Evolutionary conservation across 1,139 yeast species (phyloP).

Genomic region (Protomyces inundatus): DNA sequence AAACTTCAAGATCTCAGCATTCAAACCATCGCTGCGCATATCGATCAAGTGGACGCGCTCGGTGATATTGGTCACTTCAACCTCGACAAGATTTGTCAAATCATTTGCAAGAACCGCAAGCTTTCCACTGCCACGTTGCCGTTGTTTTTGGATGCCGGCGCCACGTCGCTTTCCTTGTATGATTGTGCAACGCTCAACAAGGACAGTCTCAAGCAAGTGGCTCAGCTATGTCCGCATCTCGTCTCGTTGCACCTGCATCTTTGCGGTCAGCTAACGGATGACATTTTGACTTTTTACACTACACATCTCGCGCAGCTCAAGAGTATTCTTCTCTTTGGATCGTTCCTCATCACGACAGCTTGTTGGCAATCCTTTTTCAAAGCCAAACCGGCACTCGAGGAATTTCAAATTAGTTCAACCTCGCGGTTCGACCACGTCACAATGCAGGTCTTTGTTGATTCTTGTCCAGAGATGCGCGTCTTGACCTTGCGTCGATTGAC

Average conservation of each 20-base stretch:
- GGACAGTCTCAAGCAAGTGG: slow-evolving; percentile 63
- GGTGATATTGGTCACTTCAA: slow-evolving; percentile 73
- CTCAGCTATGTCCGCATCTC: slow-evolving; percentile 72
- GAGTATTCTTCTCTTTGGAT: slow-evolving; percentile 67
- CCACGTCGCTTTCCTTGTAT: slow-evolving; percentile 66
- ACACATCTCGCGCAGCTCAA: slow-evolving; percentile 53
- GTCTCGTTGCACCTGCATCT: slow-evolving; percentile 64
- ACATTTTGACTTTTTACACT: slow-evolving; percentile 59
- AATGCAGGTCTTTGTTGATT: slow-evolving; percentile 55
- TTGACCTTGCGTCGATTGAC: slow-evolving; percentile 63
- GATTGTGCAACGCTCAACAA: slow-evolving; percentile 79
- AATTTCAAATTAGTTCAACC: slow-evolving; percentile 68
- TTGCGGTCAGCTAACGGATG: slow-evolving; percentile 91
- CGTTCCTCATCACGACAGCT: slow-evolving; percentile 69
- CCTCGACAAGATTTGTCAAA: slow-evolving; percentile 61
- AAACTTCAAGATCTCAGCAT: slow-evolving; percentile 79
- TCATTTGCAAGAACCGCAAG: slow-evolving; percentile 75
- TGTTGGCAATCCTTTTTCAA: slow-evolving; percentile 74
- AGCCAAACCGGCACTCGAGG: slow-evolving; percentile 46
- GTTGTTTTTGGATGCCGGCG: slow-evolving; percentile 61
- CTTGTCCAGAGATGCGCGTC: slow-evolving; percentile 49
- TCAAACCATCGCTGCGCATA: slow-evolving; percentile 60
- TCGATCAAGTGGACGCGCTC: slow-evolving; percentile 67
- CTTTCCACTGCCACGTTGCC: slow-evolving; percentile 64
- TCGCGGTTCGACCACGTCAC: slow-evolving; percentile 74